A percentile compares a stretch with the other conserved stretches of the same genome.
Evolutionary conservation across 129 eudicot species (phyloP).

Genomic region (Flaveria brownii): DNA sequence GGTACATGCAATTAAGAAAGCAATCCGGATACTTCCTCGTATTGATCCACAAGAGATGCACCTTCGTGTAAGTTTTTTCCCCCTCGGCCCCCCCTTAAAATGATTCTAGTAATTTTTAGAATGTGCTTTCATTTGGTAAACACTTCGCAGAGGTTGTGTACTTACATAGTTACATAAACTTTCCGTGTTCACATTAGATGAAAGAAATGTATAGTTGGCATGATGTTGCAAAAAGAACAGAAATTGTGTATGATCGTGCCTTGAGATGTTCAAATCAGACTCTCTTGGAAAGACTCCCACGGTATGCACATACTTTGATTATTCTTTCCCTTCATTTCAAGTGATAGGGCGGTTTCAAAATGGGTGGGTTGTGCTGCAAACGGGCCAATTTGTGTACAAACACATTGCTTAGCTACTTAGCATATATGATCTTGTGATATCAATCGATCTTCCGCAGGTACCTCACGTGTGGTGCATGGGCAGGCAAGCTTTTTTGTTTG

Average conservation of each 20-base stretch:
- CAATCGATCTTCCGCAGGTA: conserved; percentile 52
- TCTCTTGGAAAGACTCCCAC: conserved; percentile 80
- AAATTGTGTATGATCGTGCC: conserved; percentile 88
- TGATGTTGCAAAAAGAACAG: conserved; percentile 93
- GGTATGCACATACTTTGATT: conserved; percentile 49
- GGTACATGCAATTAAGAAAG: conserved; percentile 82
- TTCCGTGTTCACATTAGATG: conserved; percentile 50
- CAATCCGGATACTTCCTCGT: conserved; percentile 77
- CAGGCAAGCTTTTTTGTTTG: conserved; percentile 96
- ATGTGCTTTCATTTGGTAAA: neutral
- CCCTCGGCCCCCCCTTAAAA: neutral
- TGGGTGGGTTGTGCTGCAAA: neutral
- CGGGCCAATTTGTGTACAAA: neutral
- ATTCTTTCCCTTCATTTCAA: conserved; percentile 4
- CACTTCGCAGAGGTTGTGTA: neutral
- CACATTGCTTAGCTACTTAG: neutral
- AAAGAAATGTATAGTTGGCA: conserved; percentile 95
- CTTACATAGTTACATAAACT: neutral
- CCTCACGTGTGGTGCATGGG: conserved; percentile 95
- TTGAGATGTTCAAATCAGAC: conserved; percentile 76
- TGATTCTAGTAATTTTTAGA: conserved; percentile 6
- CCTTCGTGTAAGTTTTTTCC: conserved; percentile 56
- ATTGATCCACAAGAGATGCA: conserved; percentile 98
- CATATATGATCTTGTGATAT: conserved; percentile 13
- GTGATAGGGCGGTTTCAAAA: neutral